Conservation (phyloP, 768 basidiomycete genomes). For the Lyophyllum decastes region DNA sequence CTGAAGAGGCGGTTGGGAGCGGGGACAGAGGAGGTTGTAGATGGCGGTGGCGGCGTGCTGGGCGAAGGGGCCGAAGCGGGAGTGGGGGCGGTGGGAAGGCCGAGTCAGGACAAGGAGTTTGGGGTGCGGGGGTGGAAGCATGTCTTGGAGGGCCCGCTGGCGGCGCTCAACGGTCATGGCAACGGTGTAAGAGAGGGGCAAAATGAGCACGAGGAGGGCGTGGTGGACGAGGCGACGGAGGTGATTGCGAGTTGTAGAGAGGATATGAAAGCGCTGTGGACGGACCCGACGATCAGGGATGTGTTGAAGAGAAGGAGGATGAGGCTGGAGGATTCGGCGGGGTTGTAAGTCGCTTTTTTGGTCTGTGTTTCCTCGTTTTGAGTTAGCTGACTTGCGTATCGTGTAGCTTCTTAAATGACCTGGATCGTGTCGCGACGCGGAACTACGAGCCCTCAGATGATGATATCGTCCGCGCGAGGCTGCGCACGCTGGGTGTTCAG, state of each 20-base stretch:
- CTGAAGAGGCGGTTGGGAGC: conserved; percentile 40
- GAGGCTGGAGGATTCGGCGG: conserved; percentile 57
- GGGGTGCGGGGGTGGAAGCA: not conserved
- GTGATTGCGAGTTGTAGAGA: conserved; percentile 58
- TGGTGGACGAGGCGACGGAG: conserved; percentile 42
- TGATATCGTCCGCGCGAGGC: conserved; percentile 68
- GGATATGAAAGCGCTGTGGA: conserved; percentile 56
- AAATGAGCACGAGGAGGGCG: not conserved
- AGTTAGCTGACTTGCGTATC: not conserved
- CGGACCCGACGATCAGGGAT: conserved; percentile 44
- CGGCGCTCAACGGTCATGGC: too few species aligned
- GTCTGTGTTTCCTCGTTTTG: not conserved
- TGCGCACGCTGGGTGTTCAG: conserved; percentile 70
- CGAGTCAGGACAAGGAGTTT: not conserved
- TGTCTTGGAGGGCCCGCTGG: not conserved
- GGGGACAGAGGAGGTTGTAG: conserved; percentile 34
- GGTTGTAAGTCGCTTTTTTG: conserved; percentile 49
- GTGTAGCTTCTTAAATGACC: conserved; percentile 66
- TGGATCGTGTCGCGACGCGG: conserved; percentile 55
- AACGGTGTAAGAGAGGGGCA: not conserved
- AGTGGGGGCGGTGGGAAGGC: too few species aligned
- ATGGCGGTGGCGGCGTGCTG: conserved; percentile 14
- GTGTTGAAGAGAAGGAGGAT: conserved; percentile 50
- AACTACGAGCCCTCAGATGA: conserved; percentile 60
- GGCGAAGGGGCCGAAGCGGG: too few species aligned